A percentile compares a stretch with the other conserved stretches of the same genome.
These are phyloP conservation scores for Aplosporella prunicola DNA, from an alignment of 2,329 filamentous ascomycete genomes.

Conservation along the genomic window DNA sequence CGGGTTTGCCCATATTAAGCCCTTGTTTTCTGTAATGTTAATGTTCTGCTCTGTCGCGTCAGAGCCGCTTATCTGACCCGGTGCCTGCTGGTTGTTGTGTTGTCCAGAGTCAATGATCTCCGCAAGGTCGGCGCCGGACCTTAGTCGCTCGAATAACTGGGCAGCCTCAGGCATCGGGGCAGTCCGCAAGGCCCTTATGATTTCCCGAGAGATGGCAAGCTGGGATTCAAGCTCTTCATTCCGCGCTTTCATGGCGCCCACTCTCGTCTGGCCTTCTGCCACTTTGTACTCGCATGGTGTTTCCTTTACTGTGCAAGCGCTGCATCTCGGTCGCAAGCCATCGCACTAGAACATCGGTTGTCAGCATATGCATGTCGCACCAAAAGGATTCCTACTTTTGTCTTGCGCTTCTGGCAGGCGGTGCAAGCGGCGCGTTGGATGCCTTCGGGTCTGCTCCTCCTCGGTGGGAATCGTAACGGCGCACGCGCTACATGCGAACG, in stretches of 20 bases:
- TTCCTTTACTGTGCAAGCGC: neutral
- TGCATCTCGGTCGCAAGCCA: neutral
- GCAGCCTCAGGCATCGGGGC: conserved; percentile 12
- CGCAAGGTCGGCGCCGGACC: neutral
- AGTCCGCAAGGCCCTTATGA: conserved; percentile 16
- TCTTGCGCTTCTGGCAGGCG: conserved; percentile 3
- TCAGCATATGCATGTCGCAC: neutral
- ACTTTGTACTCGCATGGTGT: neutral
- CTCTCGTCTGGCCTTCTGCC: conserved; percentile 5
- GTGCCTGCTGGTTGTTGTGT: too few relatives aligned
- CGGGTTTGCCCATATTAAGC: too few relatives aligned
- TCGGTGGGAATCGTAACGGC: too few relatives aligned
- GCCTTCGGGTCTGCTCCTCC: too few relatives aligned
- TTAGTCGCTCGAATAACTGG: conserved; percentile 11
- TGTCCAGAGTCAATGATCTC: neutral
- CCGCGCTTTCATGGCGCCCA: neutral
- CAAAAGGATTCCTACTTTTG: too few relatives aligned
- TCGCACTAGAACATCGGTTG: conserved; percentile 3
- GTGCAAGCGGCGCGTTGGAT: conserved; percentile 2
- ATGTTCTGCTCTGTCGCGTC: too few relatives aligned
- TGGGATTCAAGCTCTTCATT: neutral
- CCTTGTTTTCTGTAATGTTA: too few relatives aligned
- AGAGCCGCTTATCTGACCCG: too few relatives aligned
- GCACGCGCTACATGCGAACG: too few relatives aligned
- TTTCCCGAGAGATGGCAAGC: conserved; percentile 7